Conservation (phyloP, 441 rosid genomes). For the Jatropha multifida region DNA sequence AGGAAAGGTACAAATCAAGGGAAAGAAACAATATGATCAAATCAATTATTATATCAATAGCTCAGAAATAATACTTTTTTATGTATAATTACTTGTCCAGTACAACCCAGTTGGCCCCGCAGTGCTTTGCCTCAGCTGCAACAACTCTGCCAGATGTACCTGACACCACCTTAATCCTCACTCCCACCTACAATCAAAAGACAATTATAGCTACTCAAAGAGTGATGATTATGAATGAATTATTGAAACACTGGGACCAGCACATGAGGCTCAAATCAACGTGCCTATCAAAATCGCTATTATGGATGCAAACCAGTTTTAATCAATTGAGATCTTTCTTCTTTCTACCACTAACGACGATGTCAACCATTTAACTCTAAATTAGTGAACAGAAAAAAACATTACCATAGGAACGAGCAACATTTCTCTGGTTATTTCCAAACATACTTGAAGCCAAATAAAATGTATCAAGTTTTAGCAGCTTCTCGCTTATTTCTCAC, state of each 20-base stretch:
- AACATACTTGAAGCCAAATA: background rate
- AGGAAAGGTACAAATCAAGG: background rate
- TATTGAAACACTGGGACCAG: background rate
- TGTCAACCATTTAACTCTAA: no score
- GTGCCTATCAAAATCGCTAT: background rate
- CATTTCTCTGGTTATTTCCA: background rate
- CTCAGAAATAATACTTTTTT: constrained; percentile 53
- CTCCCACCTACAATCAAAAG: constrained; percentile 49
- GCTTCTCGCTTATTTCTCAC: background rate
- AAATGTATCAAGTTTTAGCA: background rate
- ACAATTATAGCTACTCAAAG: constrained; percentile 11
- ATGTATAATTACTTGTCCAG: constrained; percentile 76
- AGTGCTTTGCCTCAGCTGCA: constrained; percentile 56
- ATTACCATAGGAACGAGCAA: background rate
- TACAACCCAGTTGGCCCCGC: constrained; percentile 71
- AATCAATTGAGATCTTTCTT: background rate
- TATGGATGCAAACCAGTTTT: background rate
- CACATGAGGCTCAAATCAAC: background rate
- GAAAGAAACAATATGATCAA: constrained; percentile 18
- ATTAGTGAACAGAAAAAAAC: background rate
- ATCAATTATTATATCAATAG: constrained; percentile 28
- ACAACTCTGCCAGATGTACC: constrained; percentile 48
- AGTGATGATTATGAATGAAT: background rate
- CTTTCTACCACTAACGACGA: background rate
- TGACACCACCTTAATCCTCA: constrained; percentile 66